A percentile compares a stretch with the other conserved stretches of the same genome.
Evolutionary conservation across 345 rosid genomes (phyloP).

Genomic region (Corchorus capsularis): DNA sequence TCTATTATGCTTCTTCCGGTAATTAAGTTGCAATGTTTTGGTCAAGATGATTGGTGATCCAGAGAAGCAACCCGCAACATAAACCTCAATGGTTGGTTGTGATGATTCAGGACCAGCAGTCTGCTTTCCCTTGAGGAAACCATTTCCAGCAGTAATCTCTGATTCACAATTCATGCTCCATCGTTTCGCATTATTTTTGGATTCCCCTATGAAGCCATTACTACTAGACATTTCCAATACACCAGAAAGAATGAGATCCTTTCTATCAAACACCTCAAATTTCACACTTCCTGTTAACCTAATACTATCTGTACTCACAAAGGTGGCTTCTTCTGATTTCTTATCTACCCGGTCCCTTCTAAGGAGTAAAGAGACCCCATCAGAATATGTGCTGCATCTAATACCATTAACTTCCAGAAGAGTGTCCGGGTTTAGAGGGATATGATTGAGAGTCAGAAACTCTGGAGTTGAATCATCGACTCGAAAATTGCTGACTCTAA

Average conservation of each 20-base stretch:
- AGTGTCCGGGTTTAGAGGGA: conserved; percentile 72
- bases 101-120: conserved; percentile 46
- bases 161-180: conserved; percentile 89
- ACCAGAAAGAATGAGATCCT: conserved; percentile 71
- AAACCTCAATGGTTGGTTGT: conserved; percentile 75
- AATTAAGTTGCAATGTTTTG: conserved; percentile 68
- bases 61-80: conserved; percentile 72
- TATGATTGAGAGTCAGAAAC: conserved; percentile 69
- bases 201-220: conserved; percentile 60
- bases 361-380: conserved; percentile 63
- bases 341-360: conserved; percentile 82
- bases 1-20: conserved; percentile 62
- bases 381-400: conserved; percentile 55
- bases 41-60: conserved; percentile 82
- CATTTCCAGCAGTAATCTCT: conserved; percentile 43
- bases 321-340: conserved; percentile 83
- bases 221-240: conserved; percentile 59
- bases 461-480: conserved; percentile 72
- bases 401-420: conserved; percentile 79
- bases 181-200: conserved; percentile 47
- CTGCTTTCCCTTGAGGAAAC: conserved; percentile 73
- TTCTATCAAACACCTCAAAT: conserved; percentile 71
- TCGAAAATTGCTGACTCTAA: conserved; percentile 70
- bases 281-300: conserved; percentile 81
- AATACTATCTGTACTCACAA: conserved; percentile 81